Percentiles rank a stretch among this genome's conserved stretches.
These are phyloP conservation scores for Moniliella sp. DNA, from an alignment of 1,284 basidiomycete genomes.

Conservation along the genomic window DNA sequence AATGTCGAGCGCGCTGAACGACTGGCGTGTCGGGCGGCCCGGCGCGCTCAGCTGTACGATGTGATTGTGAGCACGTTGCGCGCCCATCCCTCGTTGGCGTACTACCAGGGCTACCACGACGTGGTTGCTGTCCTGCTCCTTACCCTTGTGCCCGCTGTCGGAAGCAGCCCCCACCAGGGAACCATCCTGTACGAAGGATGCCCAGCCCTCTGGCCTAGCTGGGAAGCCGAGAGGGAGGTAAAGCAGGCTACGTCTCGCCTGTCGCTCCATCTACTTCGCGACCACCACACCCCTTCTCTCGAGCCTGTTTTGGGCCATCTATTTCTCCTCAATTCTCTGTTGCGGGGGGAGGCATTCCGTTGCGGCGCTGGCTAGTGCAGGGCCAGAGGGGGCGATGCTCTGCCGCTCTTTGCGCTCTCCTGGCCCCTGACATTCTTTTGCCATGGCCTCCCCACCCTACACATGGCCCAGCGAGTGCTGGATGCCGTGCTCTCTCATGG, in stretches of 20 bases:
- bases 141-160: conserved; percentile 40
- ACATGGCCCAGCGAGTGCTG: conserved; percentile 55
- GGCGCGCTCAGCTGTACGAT: background rate
- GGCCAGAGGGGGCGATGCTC: conserved; percentile 28
- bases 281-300: conserved; percentile 64
- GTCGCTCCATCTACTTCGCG: conserved; percentile 58
- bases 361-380: conserved; percentile 46
- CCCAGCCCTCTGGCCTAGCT: background rate
- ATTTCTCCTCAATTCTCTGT: conserved; percentile 38
- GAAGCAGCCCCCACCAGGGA: background rate
- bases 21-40: no score
- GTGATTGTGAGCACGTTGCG: background rate
- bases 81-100: conserved; percentile 40
- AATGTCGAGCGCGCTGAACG: background rate
- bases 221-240: conserved; percentile 1
- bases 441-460: conserved; percentile 53
- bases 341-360: conserved; percentile 42
- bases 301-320: conserved; percentile 65
- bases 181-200: no score
- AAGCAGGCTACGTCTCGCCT: conserved; percentile 40
- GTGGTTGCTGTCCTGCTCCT: conserved; percentile 66
- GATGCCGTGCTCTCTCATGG: conserved; percentile 65
- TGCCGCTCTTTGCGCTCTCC: conserved; percentile 68
- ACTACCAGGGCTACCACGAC: conserved; percentile 77
- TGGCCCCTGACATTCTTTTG: conserved; percentile 74